Evolutionary conservation across 306 rosid species (phyloP), one percentile per base, ranked within the genome.

Genomic region (Echinosophora koreensis): DNA sequence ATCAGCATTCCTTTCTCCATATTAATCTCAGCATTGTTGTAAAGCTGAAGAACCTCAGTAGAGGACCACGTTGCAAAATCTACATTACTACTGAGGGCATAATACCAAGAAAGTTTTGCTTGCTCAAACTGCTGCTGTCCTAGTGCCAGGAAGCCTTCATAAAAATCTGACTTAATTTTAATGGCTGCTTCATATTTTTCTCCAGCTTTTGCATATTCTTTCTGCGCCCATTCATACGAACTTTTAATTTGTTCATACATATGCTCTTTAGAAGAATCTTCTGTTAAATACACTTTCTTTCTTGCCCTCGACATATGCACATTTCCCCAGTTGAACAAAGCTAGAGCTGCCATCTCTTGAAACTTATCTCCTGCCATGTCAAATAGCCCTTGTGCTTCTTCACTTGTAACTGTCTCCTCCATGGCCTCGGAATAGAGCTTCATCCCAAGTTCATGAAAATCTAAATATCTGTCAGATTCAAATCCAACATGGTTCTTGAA

Each of bases 401-500:
- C 90, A 80, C 96, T 85, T 10, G 96, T 88, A 30, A 86, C 86
- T 14, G 86, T 84, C 83, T 90, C 96, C 75, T 90, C 96, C 89
- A 90, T 83, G 15, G 92, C 96, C 87, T 90, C 96, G 1, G 90
- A 88, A 71, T 90, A 90, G 65, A 90, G 77, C 86, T 86, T 88
- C 85, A 86, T 71, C 52, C 95, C 95, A 65, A 88, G 86, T 54
- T 86, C 89, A 52, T 88, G 90, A 80, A 88, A 85, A 86, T 90
- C 81, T 86, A 90, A 83, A 81, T 83, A 85, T 18, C 86, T 70
- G 15, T 85, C 87, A 73, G 89, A 86, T 85, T 86, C 96, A 77
- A 86, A 80, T 44, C 96, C 89, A 10, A 83, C 90, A 22, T 86
- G 85, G 81, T 77, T 84, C 83, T 81, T 83, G 81, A 90, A 90